Evolutionary conservation across 163 green algal genomes (phyloP), one percentile per base, ranked within the genome.

Genomic region (Chlorella variabilis): DNA sequence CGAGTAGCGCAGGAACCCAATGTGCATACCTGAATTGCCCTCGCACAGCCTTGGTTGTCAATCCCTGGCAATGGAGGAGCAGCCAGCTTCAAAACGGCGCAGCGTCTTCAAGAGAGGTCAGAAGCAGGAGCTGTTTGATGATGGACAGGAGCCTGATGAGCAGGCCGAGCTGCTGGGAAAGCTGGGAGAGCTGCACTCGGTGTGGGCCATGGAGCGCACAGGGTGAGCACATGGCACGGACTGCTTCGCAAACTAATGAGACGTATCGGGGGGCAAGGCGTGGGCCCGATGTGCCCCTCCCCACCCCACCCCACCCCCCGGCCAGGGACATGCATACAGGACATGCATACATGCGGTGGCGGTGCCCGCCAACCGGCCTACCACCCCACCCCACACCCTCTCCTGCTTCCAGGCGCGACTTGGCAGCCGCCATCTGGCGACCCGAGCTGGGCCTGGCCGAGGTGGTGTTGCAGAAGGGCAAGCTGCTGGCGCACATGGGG

Each of bases 351-450:
- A n/a, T 69, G 61, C 38, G 4, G n/a, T 34, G 33, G 65, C 65
- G 18, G 11, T 33, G 31, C 51, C 34, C 36, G 54, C 45, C n/a
- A 51, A 4, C 3, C 27, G 6, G 23, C 5, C 45, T 36, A 4
- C 69, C 31, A 34, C 51, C 49, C 71, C 7, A 11, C n/a, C 6
- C 13, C 27, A 3, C 74, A 21, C 45, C 27, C 49, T 5, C 33
- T 70, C 23, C 4, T 31, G 33, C 23, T 45, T 80, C 76, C 87
- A 93, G 89, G 31, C 78, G 45, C 18, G 89, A 93, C 42, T 42
- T 91, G 20, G 87, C 88, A 3, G 89, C 89, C 0, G 89, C 89
- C 20, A 86, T 93, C 39, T 93, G 89, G 89, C 77, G 89, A 17
- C 89, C 89, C 1, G 11, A 83, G 25, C 74, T 90, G 25, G 71